Percentiles rank a stretch among this genome's conserved stretches.
These are phyloP conservation scores for Diaporthe australafricana DNA, from an alignment of 2,329 filamentous ascomycete genomes.

Conservation along the genomic window DNA sequence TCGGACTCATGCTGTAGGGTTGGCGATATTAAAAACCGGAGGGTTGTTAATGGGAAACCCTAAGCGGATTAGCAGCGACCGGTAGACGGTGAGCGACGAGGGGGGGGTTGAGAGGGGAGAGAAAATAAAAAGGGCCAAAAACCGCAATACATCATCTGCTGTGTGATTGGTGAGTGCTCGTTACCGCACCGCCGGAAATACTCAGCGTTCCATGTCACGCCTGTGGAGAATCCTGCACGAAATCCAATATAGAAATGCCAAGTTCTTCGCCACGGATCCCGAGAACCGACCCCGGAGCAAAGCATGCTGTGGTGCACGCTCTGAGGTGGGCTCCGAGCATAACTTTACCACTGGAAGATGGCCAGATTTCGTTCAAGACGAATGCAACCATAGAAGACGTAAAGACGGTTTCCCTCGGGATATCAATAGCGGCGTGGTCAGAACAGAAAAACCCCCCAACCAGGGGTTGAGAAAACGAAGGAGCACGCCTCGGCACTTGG, in stretches of 20 bases:
- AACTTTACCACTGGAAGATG: too few species aligned
- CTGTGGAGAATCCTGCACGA: conserved; percentile 14
- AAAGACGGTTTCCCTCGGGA: neutral
- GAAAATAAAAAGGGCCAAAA: too few species aligned
- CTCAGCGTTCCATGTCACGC: conserved; percentile 4
- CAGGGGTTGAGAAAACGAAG: neutral
- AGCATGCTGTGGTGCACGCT: neutral
- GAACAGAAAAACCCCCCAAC: neutral
- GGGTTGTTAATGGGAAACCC: neutral
- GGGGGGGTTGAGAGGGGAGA: too few species aligned
- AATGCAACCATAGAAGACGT: neutral
- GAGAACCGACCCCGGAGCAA: conserved; percentile 17
- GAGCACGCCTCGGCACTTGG: conserved; percentile 14
- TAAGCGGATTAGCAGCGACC: neutral
- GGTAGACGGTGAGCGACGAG: conserved; percentile 19
- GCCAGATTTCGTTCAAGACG: neutral
- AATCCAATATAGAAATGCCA: conserved; percentile 28
- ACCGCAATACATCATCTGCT: neutral
- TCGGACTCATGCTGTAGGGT: neutral
- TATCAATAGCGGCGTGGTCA: neutral
- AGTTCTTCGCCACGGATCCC: conserved; percentile 23
- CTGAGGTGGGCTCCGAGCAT: too few species aligned
- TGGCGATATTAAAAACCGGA: neutral
- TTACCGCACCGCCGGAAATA: conserved; percentile 23
- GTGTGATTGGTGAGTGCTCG: conserved; percentile 18